Conservation (phyloP, 495 filamentous ascomycete species). For the Poronia punctata region DNA sequence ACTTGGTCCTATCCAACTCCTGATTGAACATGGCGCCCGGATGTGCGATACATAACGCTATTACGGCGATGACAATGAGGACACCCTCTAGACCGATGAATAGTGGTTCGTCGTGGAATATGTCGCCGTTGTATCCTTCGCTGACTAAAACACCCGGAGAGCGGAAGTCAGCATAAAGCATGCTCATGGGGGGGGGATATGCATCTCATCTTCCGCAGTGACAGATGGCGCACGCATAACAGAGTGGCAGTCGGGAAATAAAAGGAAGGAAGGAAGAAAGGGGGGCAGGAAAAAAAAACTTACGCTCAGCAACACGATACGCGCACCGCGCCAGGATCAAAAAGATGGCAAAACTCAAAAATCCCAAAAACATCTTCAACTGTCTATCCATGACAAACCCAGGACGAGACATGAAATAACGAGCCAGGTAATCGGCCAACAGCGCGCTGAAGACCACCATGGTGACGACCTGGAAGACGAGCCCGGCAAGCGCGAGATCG, state of each 20-base stretch:
- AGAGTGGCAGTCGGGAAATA: no score
- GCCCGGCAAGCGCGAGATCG: constrained; percentile 44
- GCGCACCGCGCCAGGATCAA: constrained; percentile 41
- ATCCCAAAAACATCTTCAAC: constrained; percentile 39
- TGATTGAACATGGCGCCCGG: constrained; percentile 22
- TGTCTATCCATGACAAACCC: constrained; percentile 3
- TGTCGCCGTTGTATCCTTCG: constrained; percentile 34
- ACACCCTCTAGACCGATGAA: constrained; percentile 40
- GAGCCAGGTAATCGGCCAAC: constrained; percentile 36
- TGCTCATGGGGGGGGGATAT: no score
- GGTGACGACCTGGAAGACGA: constrained; percentile 39
- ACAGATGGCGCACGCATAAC: no score
- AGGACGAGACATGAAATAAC: constrained; percentile 16
- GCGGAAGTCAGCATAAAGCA: constrained; percentile 33
- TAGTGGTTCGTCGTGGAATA: constrained; percentile 34
- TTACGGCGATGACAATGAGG: constrained; percentile 22
- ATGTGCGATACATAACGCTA: constrained; percentile 22
- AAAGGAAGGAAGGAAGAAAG: no score
- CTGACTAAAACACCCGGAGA: constrained; percentile 11
- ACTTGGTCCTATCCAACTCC: no score
- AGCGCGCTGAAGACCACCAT: constrained; percentile 37
- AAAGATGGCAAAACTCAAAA: constrained; percentile 35
- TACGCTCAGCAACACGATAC: constrained; percentile 43
- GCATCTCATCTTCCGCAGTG: no score
- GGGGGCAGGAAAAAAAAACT: not conserved